These are phyloP conservation scores for Thalassiosira oceanica DNA, from an alignment of 352 stramenopile species.

Conservation along the genomic window DNA sequence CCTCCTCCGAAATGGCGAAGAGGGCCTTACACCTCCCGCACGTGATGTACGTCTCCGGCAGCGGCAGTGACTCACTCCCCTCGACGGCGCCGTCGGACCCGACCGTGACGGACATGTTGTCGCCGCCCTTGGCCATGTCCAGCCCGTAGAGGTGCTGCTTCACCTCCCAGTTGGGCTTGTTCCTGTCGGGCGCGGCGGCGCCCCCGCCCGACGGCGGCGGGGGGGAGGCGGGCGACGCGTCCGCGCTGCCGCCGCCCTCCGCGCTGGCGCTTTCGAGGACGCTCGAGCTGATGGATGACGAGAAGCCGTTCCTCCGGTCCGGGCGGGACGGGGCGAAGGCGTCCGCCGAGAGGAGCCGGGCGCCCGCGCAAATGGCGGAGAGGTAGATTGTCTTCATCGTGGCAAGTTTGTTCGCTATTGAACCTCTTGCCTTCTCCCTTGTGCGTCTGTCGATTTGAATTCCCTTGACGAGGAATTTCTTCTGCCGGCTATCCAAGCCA, in stretches of 20 bases:
- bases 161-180: conserved; percentile 13
- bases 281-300: too few species aligned
- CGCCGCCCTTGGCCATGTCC: conserved; percentile 3
- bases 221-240: neutral
- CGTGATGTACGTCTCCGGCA: conserved; percentile 62
- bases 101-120: conserved; percentile 7
- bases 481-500: too few species aligned
- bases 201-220: neutral
- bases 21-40: conserved; percentile 63
- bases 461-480: too few species aligned
- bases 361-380: neutral
- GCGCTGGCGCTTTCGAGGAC: neutral
- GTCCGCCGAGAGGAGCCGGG: neutral
- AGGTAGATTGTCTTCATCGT: neutral
- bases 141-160: conserved; percentile 43
- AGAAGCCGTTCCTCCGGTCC: too few species aligned
- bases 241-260: neutral
- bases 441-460: too few species aligned
- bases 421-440: too few species aligned
- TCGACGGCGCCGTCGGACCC: conserved; percentile 13
- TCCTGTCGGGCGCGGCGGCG: neutral
- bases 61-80: conserved; percentile 30
- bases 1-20: conserved; percentile 54
- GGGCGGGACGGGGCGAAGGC: neutral
- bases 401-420: too few species aligned